phyloP scores from a whole-genome alignment of 2,329 filamentous ascomycete genomes.

The Sphaerostilbella broomeana region DNA sequence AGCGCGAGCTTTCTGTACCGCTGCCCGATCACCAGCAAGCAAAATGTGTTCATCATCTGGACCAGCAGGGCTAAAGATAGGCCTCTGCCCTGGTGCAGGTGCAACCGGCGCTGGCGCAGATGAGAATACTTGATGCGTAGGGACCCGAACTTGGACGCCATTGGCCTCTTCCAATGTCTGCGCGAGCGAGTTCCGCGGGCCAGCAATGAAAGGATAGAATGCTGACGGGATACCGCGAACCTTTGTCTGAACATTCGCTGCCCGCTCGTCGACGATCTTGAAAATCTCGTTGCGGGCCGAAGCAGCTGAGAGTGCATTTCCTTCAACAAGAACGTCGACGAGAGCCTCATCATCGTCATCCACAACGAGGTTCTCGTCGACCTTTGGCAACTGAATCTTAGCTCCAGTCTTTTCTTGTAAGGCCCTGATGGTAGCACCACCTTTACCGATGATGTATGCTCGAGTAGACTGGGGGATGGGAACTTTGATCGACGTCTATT shows the following conservation, averaged over 20 bases:
- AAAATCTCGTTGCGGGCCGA: conserved; percentile 78
- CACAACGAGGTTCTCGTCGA: conserved; percentile 54
- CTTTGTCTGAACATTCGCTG: conserved; percentile 73
- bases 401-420: conserved; percentile 87
- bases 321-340: conserved; percentile 83
- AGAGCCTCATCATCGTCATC: conserved; percentile 73
- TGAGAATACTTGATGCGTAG: conserved; percentile 71
- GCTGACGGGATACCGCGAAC: conserved; percentile 81
- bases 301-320: conserved; percentile 80
- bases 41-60: conserved; percentile 68
- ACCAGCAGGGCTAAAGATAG: conserved; percentile 64
- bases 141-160: conserved; percentile 75
- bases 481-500: conserved; percentile 56
- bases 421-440: conserved; percentile 81
- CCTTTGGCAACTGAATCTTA: conserved; percentile 80
- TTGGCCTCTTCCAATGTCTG: conserved; percentile 67
- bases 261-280: conserved; percentile 80
- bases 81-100: conserved; percentile 55
- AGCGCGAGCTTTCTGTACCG: conserved; percentile 71
- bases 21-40: conserved; percentile 76
- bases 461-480: conserved; percentile 77
- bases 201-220: conserved; percentile 92
- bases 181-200: conserved; percentile 62
- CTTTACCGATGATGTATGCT: conserved; percentile 87
- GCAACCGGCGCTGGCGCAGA: conserved; percentile 59